A percentile compares a stretch with the other conserved stretches of the same genome.
These are phyloP conservation scores for Setomelanomma holmii DNA, from an alignment of 2,329 filamentous ascomycete species.

Conservation along the genomic window DNA sequence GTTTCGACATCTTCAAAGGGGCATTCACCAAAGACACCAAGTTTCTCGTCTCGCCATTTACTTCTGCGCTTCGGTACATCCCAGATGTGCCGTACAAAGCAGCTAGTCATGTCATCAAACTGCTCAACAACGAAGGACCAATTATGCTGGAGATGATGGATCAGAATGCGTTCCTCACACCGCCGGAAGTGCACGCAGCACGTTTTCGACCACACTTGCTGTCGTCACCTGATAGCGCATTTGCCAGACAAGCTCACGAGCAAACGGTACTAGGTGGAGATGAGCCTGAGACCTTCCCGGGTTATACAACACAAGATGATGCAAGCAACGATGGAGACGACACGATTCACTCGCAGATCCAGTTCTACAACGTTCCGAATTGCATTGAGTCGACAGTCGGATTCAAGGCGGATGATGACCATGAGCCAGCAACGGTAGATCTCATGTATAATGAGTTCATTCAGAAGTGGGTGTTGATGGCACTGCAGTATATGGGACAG, in stretches of 20 bases:
- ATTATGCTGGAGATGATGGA: conserved; percentile 51
- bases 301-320: conserved; percentile 91
- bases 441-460: conserved; percentile 93
- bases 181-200: conserved; percentile 54
- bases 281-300: conserved; percentile 62
- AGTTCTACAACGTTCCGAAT: conserved; percentile 82
- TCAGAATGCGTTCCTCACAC: conserved; percentile 48
- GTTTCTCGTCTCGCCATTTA: conserved; percentile 87
- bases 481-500: conserved; percentile 68
- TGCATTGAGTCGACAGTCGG: conserved; percentile 74
- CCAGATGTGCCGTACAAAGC: conserved; percentile 80
- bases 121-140: conserved; percentile 65
- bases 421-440: conserved; percentile 76
- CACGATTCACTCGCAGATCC: conserved; percentile 77
- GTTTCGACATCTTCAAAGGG: conserved; percentile 95
- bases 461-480: conserved; percentile 78
- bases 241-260: conserved; percentile 6
- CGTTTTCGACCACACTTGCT: conserved; percentile 29
- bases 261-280: conserved; percentile 16
- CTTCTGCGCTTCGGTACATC: conserved; percentile 77
- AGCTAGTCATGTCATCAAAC: conserved; percentile 70
- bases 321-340: conserved; percentile 86
- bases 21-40: conserved; percentile 87
- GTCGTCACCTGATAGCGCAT: conserved; percentile 3
- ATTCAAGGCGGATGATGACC: conserved; percentile 55